These are phyloP conservation scores for Fusarium austroafricanum DNA, from an alignment of 2,329 filamentous ascomycete species.

Conservation along the genomic window DNA sequence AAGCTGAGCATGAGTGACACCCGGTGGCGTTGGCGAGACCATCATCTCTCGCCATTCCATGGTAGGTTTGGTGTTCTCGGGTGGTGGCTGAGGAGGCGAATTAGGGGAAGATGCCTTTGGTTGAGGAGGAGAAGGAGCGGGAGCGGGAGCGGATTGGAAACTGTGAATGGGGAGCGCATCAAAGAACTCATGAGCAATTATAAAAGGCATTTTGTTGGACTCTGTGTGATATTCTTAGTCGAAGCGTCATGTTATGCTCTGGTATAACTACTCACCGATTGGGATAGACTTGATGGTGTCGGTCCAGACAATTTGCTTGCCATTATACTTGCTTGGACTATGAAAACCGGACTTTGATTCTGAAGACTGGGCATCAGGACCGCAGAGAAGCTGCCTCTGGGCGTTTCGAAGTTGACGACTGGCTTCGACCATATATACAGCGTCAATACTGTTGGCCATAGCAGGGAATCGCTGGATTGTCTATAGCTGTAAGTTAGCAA, in stretches of 20 bases:
- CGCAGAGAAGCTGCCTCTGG: constrained; percentile 86
- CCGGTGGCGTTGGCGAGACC: constrained; percentile 73
- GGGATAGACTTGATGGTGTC: constrained; percentile 89
- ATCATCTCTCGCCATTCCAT: constrained; percentile 86
- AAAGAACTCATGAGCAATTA: constrained; percentile 98
- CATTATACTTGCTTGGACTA: constrained; percentile 79
- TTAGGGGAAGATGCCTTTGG: constrained; percentile 30
- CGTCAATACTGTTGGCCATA: constrained; percentile 80
- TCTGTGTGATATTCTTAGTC: constrained; percentile 54
- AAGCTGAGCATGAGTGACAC: constrained; percentile 64
- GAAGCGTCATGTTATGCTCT: not conserved
- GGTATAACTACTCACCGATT: constrained; percentile 60
- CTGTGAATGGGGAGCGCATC: constrained; percentile 96
- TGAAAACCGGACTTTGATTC: constrained; percentile 79
- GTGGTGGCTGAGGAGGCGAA: constrained; percentile 54
- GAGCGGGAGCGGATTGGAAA: constrained; percentile 78
- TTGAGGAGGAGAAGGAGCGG: constrained; percentile 45
- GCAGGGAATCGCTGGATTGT: constrained; percentile 86
- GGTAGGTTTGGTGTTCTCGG: constrained; percentile 53
- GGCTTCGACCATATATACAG: constrained; percentile 96
- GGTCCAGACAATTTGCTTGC: constrained; percentile 85
- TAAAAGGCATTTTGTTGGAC: constrained; percentile 82
- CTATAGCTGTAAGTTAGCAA: constrained; percentile 55
- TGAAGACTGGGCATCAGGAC: constrained; percentile 71
- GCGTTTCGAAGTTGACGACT: constrained; percentile 80